phyloP scores from a whole-genome alignment of 345 rosid species.

The Jatropha curcas region DNA sequence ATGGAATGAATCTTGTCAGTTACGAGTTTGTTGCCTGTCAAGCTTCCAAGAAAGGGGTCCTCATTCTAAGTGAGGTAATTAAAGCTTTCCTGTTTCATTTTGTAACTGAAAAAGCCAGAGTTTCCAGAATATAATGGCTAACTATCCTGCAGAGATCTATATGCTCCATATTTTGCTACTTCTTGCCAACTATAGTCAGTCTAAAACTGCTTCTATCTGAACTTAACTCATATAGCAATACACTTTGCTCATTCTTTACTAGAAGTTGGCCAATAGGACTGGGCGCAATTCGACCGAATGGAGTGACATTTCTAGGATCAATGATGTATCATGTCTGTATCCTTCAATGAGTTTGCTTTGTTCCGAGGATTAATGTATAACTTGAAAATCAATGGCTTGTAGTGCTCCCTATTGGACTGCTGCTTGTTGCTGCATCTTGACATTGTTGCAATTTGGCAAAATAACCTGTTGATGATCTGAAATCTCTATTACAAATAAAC shows the following conservation, averaged over 20 bases:
- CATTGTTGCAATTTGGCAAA: background rate
- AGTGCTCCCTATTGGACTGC: background rate
- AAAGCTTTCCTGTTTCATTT: background rate
- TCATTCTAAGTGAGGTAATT: slow-evolving; percentile 59
- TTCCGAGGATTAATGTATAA: background rate
- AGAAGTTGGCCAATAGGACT: background rate
- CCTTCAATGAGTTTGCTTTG: background rate
- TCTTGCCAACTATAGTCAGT: background rate
- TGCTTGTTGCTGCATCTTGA: background rate
- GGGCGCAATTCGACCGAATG: background rate
- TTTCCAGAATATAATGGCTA: background rate
- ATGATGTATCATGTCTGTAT: no score
- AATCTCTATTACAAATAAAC: background rate
- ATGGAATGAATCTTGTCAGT: slow-evolving; percentile 69
- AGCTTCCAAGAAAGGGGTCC: slow-evolving; percentile 64
- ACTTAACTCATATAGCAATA: background rate
- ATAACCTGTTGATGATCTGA: background rate
- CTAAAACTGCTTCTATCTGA: background rate
- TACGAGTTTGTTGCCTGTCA: slow-evolving; percentile 70
- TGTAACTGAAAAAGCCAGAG: background rate
- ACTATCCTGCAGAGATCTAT: background rate
- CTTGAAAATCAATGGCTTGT: background rate
- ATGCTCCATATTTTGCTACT: background rate
- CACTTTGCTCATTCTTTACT: background rate
- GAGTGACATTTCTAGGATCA: background rate